phyloP scores from a whole-genome alignment of 176 grass and related monocot genomes.

The Chloris gayana region DNA sequence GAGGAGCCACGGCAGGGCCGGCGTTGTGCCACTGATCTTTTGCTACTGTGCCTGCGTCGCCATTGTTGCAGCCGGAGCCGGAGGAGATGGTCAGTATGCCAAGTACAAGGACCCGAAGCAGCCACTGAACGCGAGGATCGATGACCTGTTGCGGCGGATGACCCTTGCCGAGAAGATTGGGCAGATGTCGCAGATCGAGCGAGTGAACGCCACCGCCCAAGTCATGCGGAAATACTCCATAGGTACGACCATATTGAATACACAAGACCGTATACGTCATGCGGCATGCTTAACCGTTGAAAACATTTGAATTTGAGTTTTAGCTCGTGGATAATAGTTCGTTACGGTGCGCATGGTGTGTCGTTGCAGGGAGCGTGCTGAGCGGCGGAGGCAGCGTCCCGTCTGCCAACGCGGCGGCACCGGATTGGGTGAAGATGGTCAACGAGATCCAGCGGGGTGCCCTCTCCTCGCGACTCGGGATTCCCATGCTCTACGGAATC shows the following conservation, averaged over 20 bases:
- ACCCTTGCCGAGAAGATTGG: conserved; percentile 61
- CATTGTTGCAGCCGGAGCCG: neutral
- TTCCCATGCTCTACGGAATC: conserved; percentile 95
- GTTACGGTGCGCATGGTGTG: too few relatives aligned
- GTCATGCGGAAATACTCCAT: conserved; percentile 57
- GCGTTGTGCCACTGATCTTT: neutral
- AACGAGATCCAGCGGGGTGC: conserved; percentile 49
- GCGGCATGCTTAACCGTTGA: too few relatives aligned
- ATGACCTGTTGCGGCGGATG: conserved; percentile 54
- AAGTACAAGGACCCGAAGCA: conserved; percentile 61
- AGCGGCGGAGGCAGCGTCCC: conserved; percentile 66
- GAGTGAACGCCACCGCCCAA: conserved; percentile 41
- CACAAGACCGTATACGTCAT: too few relatives aligned
- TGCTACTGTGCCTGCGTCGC: neutral
- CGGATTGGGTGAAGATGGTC: conserved; percentile 62
- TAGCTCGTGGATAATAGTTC: too few relatives aligned
- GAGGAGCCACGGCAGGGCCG: neutral
- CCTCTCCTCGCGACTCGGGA: conserved; percentile 59
- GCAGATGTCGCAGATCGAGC: conserved; percentile 51
- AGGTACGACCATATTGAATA: conserved; percentile 11
- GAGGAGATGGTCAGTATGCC: neutral
- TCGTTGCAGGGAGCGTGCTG: conserved; percentile 53
- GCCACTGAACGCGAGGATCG: conserved; percentile 41
- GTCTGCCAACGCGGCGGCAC: conserved; percentile 33
- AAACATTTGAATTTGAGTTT: too few relatives aligned